Base-by-base conservation (phyloP, 805 yeast species). In the Candida silvatica region DNA sequence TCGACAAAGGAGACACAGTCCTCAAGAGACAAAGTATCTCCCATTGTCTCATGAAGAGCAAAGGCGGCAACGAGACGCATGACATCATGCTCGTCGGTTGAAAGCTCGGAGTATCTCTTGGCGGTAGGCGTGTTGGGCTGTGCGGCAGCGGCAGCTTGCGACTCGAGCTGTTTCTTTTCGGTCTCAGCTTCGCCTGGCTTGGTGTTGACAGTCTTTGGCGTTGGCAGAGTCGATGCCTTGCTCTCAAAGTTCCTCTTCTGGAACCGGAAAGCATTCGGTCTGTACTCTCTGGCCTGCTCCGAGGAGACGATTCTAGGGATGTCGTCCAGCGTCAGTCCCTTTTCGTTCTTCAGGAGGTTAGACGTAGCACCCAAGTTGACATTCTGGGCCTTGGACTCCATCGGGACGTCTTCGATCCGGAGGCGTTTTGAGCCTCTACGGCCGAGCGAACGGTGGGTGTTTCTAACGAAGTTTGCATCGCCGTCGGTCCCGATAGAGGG, bases 281-380 rank as follows among this genome's bases (percentile, higher is more conserved):
- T 70, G 50, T 83, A 80, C 41, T 85, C 95, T 43, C 96, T 67
- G 0, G 97, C 95, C 56, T 90, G 96, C 49, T 92, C 97, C 7
- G 95, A 90, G 2, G 97, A 95, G 6, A 92, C 97, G 51, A 92
- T 90, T 44, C 97, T 70, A 6, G 97, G 95, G 47, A 92, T 92
- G 58, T 92, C 99, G 58, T 92, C 97, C 47, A 92, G 69, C 0
- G 97, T 90, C 35, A 92, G 69, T 0, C 90, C 80, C 46, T 82
- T 84, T 46, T 90, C 94, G 49, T 77, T 82, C 48, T 80, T 75
- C 36, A 87, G 69, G 32, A 84, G 65, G 44, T 74, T 80, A 2
- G 86, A 71, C 0, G 88, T 78, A 2, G 80, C 69, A 47, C 74
- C 80, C 31, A 80, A 62, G 41, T 61, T 44, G 8, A 48, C 33